Conservation (phyloP, 208 protist species). For the Naegleria lovaniensis region DNA sequence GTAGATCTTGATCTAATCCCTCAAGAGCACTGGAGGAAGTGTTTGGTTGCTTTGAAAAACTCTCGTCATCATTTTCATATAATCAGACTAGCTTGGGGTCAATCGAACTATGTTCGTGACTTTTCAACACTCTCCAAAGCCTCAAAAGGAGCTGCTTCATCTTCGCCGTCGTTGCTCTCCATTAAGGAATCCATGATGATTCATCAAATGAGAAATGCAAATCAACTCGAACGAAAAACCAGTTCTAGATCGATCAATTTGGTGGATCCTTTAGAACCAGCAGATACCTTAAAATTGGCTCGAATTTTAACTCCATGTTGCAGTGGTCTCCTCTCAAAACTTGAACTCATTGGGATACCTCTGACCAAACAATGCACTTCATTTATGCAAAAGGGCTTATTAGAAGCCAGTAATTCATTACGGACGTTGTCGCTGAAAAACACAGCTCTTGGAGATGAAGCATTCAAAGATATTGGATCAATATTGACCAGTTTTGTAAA, state of each 20-base stretch:
- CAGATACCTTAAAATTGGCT: background rate
- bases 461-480: background rate
- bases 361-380: background rate
- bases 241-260: background rate
- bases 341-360: background rate
- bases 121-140: background rate
- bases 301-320: background rate
- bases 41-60: background rate
- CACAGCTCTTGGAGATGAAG: background rate
- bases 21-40: background rate
- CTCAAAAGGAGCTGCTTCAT: background rate
- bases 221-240: background rate
- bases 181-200: background rate
- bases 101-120: background rate
- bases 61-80: background rate
- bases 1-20: background rate
- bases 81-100: background rate
- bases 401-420: background rate
- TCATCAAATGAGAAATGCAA: background rate
- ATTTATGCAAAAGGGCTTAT: constrained; percentile 5
- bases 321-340: background rate
- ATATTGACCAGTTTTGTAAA: background rate
- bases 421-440: background rate
- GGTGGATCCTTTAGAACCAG: background rate
- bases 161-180: background rate